These are phyloP conservation scores for Gracilaria caudata DNA, from an alignment of 23 red algal species.

Conservation along the genomic window DNA sequence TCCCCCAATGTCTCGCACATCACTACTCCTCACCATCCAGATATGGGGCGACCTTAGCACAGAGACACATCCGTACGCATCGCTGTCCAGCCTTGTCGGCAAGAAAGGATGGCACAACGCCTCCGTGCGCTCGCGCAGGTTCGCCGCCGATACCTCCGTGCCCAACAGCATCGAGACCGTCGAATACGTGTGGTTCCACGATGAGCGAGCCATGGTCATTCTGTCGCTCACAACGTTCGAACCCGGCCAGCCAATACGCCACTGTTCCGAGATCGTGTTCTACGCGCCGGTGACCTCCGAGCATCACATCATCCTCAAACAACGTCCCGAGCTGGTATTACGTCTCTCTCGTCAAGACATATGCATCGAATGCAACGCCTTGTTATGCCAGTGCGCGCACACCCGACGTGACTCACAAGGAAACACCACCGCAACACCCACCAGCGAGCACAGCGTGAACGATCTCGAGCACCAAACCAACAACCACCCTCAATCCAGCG, in stretches of 20 bases:
- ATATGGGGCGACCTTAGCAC: slow-evolving; percentile 34
- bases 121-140: slow-evolving; percentile 55
- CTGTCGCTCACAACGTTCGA: slow-evolving; percentile 40
- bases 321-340: not conserved
- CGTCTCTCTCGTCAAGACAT: not conserved
- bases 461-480: not conserved
- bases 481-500: not conserved
- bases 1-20: too few relatives aligned
- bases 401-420: not conserved
- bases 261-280: slow-evolving; percentile 23
- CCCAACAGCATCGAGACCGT: slow-evolving; percentile 43
- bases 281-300: not conserved
- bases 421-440: not conserved
- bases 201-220: slow-evolving; percentile 50
- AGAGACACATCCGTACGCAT: slow-evolving; percentile 23
- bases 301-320: not conserved
- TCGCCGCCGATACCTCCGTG: slow-evolving; percentile 41
- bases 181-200: slow-evolving; percentile 68
- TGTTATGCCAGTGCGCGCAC: not conserved
- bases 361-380: not conserved
- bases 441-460: not conserved
- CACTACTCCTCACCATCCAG: not conserved
- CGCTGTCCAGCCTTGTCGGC: slow-evolving; percentile 9
- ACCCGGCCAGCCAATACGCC: not conserved
- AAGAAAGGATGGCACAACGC: not conserved